Percentiles rank a stretch among this genome's conserved stretches.
Conservation (phyloP, 169 alveolate genomes). For the Plasmodium gaboni region DNA sequence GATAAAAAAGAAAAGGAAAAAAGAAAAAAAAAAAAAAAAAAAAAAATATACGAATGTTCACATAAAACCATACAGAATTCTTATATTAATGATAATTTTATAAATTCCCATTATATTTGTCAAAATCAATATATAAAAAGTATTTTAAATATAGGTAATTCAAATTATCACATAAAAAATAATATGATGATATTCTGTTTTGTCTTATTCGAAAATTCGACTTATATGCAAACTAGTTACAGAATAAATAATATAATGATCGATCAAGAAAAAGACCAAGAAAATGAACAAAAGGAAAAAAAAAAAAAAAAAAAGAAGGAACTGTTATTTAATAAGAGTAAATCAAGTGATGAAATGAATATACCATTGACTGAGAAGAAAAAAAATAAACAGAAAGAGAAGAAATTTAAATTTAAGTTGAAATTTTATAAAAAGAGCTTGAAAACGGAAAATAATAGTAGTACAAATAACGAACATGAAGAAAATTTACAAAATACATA, state of each 20-base stretch:
- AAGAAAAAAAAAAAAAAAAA: background rate
- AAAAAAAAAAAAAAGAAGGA: too few species aligned
- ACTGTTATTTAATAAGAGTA: conserved; percentile 2
- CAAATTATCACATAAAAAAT: conserved; percentile 56
- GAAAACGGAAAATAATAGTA: conserved; percentile 10
- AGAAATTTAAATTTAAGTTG: background rate
- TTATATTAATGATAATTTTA: conserved; percentile 39
- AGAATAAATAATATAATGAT: too few species aligned
- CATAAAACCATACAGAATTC: conserved; percentile 27
- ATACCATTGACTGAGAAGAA: conserved; percentile 9
- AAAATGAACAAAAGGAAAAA: too few species aligned
- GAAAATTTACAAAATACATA: conserved; percentile 23
- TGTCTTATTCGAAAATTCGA: conserved; percentile 43
- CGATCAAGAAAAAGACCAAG: too few species aligned
- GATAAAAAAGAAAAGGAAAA: conserved; percentile 58
- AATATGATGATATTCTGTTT: conserved; percentile 64
- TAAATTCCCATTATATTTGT: conserved; percentile 64
- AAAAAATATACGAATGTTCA: conserved; percentile 24
- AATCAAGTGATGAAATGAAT: conserved; percentile 4
- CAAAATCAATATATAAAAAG: conserved; percentile 44
- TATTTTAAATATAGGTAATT: conserved; percentile 64
- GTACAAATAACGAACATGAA: background rate
- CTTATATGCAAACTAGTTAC: background rate
- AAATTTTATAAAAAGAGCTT: conserved; percentile 21
- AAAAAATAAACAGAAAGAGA: conserved; percentile 7